Base-by-base conservation (phyloP, 129 eudicot genomes). In the Arctium lappa region DNA sequence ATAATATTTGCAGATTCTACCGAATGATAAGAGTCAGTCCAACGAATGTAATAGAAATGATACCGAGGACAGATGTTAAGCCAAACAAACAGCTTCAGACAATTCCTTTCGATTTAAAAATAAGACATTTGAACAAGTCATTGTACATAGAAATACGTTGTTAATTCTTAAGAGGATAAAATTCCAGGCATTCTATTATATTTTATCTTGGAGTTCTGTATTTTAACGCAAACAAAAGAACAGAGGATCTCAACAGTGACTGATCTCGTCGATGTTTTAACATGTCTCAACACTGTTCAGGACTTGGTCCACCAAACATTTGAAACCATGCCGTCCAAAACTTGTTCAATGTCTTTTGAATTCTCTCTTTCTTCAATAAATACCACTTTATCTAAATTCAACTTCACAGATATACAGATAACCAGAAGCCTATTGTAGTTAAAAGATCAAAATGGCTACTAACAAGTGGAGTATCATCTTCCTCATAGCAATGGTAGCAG, bases 231-330 rank as follows among this genome's bases (percentile, higher is more conserved):
- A 48, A 60, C 29, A 6, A 60, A 60, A 60, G 7, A 53, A 53
- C 10, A 4, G 66, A 60, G 66, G 66, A 60, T 16, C 29, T 60
- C 29, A 60, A 60, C 9, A 60, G 5, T 60, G 66, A 60, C 66
- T 15, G 27, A 5, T 16, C 66, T 60, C 66, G n/a, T 60, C 8
- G 0, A 60, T 60, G 1, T 60, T 44, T 32, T 29, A 68, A 69
- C 32, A 69, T 46, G 63, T 79, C 69, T 18, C 32, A 78, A 78
- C 81, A 12, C 30, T 50, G 15, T 53, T 76, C 15, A 76, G 18
- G 81, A 78, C 73, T 78, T 78, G 62, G 81, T 63, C 60, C 11
- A 53, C 10, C 60, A 27, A 78, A 63, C 60, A 78, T 63, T 62
- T 37, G 53, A 63, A 63, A 7, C 81, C 81, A 27, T 78, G 73